Evolutionary conservation across 129 eudicot species (phyloP).

Genomic region (Flaveria brownii): DNA sequence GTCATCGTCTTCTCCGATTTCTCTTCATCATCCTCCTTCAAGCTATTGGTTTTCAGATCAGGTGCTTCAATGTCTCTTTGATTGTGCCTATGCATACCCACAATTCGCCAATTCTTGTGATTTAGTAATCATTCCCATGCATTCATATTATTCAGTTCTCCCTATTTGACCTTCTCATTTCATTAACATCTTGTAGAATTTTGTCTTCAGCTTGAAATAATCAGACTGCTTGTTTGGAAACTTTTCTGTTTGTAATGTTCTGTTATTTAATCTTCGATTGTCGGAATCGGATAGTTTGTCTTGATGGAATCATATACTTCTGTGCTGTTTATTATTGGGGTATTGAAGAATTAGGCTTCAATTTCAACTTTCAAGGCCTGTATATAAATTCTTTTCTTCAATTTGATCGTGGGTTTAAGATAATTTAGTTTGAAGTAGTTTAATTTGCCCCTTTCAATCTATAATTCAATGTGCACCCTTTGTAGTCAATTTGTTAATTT

Average conservation of each 20-base stretch:
- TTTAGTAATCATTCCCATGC: background rate
- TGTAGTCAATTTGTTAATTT: background rate
- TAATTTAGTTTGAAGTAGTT: too few relatives aligned
- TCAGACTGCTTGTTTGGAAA: background rate
- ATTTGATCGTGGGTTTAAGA: too few relatives aligned
- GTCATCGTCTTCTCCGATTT: constrained; percentile 1
- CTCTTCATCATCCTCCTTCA: background rate
- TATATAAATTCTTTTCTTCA: too few relatives aligned
- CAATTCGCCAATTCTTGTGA: background rate
- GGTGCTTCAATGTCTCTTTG: background rate
- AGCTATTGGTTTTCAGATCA: background rate
- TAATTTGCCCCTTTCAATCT: too few relatives aligned
- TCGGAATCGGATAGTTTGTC: background rate
- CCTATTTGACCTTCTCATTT: constrained; percentile 8
- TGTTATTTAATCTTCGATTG: background rate
- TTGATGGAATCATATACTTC: constrained; percentile 6
- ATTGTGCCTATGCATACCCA: background rate
- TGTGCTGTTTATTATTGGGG: background rate
- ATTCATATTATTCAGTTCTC: constrained; percentile 5
- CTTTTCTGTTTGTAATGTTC: background rate
- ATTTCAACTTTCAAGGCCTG: too few relatives aligned
- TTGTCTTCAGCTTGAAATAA: background rate
- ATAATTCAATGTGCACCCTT: background rate
- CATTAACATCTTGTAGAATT: background rate
- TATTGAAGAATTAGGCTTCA: background rate